Conservation (phyloP, 495 filamentous ascomycete species). For the Neurospora tetrasperma region DNA sequence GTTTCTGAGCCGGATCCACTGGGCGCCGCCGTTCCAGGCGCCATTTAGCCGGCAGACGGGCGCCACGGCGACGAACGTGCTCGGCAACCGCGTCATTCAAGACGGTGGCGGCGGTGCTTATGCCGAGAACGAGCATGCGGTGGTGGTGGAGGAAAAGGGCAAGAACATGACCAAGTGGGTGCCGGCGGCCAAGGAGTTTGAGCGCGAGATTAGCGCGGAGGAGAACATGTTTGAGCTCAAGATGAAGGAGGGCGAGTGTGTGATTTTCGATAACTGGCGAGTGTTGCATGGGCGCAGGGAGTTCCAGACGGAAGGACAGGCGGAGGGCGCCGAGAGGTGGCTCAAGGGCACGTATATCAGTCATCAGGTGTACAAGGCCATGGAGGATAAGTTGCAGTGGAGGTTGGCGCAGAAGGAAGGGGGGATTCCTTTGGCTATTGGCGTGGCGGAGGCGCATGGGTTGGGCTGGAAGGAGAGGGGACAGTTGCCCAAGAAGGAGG, state of each 20-base stretch:
- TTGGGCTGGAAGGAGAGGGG: not conserved
- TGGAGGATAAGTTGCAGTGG: constrained; percentile 32
- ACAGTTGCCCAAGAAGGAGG: not conserved
- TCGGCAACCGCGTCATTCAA: not conserved
- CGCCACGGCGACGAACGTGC: not conserved
- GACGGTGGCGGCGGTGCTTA: not conserved
- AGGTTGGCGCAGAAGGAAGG: not conserved
- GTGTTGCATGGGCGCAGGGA: constrained; percentile 65
- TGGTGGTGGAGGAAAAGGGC: constrained; percentile 3
- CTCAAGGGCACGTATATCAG: constrained; percentile 79
- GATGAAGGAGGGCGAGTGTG: constrained; percentile 68
- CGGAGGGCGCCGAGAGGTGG: constrained; percentile 53
- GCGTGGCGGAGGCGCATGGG: not conserved
- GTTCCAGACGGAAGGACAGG: constrained; percentile 44
- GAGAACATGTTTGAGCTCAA: constrained; percentile 54
- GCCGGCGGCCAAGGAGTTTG: constrained; percentile 37
- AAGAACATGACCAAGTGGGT: constrained; percentile 21
- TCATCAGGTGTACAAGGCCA: constrained; percentile 46
- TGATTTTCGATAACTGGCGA: constrained; percentile 75
- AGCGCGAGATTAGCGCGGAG: constrained; percentile 33
- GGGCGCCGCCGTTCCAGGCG: constrained; percentile 45
- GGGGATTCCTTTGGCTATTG: not conserved
- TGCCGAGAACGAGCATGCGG: not conserved
- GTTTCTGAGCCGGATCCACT: constrained; percentile 41
- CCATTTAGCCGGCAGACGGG: constrained; percentile 1